phyloP scores from a whole-genome alignment of 177 flowering plant genomes.

The Vitis hybrid region DNA sequence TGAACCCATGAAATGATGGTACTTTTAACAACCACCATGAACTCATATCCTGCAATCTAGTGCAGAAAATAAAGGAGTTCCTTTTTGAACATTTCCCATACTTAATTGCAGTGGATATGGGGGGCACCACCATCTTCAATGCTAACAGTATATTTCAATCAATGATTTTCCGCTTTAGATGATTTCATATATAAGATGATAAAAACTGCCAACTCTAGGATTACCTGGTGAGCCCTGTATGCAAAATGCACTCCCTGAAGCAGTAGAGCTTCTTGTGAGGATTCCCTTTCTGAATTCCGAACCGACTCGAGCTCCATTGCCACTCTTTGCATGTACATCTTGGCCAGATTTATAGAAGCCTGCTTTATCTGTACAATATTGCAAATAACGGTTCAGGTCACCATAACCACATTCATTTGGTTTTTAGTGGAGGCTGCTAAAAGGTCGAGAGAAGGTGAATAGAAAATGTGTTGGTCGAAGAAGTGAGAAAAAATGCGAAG shows the following conservation, averaged over 20 bases:
- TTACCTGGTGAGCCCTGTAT: conserved; percentile 71
- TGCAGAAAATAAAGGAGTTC: too few relatives aligned
- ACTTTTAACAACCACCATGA: too few relatives aligned
- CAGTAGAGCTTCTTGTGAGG: conserved; percentile 57
- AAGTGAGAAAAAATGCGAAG: too few relatives aligned
- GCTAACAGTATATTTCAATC: too few relatives aligned
- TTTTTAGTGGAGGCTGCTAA: too few relatives aligned
- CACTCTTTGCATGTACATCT: conserved; percentile 62
- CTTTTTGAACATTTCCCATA: not conserved
- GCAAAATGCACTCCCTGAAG: conserved; percentile 73
- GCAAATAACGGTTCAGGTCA: not conserved
- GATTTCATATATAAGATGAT: not conserved
- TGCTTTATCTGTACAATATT: conserved; percentile 54
- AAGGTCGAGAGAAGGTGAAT: too few relatives aligned
- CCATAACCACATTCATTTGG: not conserved
- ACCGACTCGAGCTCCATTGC: conserved; percentile 47
- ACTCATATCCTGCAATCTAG: too few relatives aligned
- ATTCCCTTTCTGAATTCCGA: conserved; percentile 49
- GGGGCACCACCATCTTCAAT: not conserved
- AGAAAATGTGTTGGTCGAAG: too few relatives aligned
- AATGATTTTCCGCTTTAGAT: not conserved
- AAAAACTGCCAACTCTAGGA: not conserved
- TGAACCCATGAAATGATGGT: too few relatives aligned
- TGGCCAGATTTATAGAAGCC: conserved; percentile 59
- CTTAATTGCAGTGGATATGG: not conserved